Conservation (phyloP, 441 rosid genomes). For the Arabidopsis hybrid region DNA sequence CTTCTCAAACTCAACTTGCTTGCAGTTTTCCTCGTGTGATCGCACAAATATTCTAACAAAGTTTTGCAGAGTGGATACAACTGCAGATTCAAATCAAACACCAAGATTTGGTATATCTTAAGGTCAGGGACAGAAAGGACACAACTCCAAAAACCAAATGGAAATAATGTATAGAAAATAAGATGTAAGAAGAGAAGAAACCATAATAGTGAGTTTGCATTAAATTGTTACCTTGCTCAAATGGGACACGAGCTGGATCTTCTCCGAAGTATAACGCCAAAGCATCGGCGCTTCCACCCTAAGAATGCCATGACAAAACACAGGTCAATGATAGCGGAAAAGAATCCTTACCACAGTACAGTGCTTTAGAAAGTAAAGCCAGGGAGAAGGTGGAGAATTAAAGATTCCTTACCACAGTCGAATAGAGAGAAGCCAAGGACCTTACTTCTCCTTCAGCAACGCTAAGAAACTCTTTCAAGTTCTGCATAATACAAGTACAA, state of each 20-base stretch:
- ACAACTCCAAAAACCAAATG: constrained; percentile 5
- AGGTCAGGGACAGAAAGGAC: constrained; percentile 11
- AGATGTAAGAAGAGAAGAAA: constrained; percentile 7
- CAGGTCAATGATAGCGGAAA: constrained; percentile 5
- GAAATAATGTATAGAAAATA: neutral
- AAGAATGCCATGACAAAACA: constrained; percentile 36
- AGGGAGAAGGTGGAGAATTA: neutral
- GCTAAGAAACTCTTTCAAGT: constrained; percentile 67
- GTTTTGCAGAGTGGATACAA: constrained; percentile 83
- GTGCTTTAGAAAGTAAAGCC: constrained; percentile 19
- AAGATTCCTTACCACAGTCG: constrained; percentile 60
- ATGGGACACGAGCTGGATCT: constrained; percentile 81
- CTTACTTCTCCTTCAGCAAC: constrained; percentile 75
- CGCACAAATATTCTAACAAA: constrained; percentile 80
- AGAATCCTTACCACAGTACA: neutral
- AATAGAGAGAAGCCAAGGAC: constrained; percentile 70
- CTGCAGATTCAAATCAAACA: constrained; percentile 51
- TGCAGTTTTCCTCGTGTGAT: constrained; percentile 86
- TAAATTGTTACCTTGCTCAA: constrained; percentile 67
- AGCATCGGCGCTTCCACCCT: constrained; percentile 82
- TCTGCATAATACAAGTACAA: constrained; percentile 48
- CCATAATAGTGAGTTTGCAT: constrained; percentile 16
- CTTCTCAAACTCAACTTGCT: constrained; percentile 78
- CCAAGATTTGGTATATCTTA: constrained; percentile 7
- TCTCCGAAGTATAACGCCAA: constrained; percentile 78